Base-by-base conservation (phyloP, 2,329 filamentous ascomycete genomes). In the Cercospora sesami region DNA sequence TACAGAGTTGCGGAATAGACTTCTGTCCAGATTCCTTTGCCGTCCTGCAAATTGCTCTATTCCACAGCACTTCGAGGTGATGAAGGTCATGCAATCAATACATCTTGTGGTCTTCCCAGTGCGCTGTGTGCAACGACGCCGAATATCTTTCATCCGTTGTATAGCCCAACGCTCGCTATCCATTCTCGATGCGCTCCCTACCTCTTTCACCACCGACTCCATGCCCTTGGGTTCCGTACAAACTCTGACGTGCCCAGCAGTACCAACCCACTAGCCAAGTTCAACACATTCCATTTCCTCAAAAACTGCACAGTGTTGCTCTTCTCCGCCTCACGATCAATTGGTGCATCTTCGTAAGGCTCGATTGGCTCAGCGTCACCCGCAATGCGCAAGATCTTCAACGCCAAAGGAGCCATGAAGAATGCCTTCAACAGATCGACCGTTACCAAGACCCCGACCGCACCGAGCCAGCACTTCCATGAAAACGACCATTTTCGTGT, bases 311-410 rank as follows among this genome's bases (percentile, higher is more conserved):
- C 73, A n/a, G 74, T 72, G 60, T 76, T 76, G 12, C 66, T 69
- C 64, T 71, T 74, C 69, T 76, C 75, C 65, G 66, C 66, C 59
- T 76, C 73, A 31, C 72, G 59, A 70, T 76, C 75, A 58, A 69
- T 66, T 30, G 73, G 73, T 53, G 73, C 72, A 73, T 76, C 75
- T 55, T 76, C 75, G 68, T 74, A 76, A 5, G 73, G 73, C 72
- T 76, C 75, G 26, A 76, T 63, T 57, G 70, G 69, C 68, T 73
- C 73, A 64, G 74, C 74, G 57, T 73, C 71, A 4, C 75, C 75
- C 6, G 68, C 74, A 14, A 76, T 62, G 28, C 73, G 36, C 60
- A 70, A 67, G 5, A 76, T 36, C 67, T 76, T 76, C 36, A 72
- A 70, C 18, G 72, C 73, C 30, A 75, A 26, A 33, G 73, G 73